Evolutionary conservation across 2,329 filamentous ascomycete species (phyloP), one percentile per base, ranked within the genome.

Genomic region (Lecanicillium sp.): DNA sequence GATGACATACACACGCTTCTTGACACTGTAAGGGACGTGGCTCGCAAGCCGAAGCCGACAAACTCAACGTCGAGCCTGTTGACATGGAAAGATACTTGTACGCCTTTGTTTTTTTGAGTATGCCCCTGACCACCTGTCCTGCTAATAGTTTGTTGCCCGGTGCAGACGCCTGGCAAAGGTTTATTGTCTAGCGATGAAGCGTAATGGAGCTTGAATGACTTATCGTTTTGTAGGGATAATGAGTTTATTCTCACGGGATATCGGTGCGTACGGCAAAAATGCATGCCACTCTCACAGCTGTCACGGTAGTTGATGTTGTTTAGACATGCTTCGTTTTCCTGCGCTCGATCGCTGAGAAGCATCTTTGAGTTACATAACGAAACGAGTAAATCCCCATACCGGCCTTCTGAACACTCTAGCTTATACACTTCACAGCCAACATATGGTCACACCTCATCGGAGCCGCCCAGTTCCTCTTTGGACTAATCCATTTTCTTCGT

Each of bases 391-490:
- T 32, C 11, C 1, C 20, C 7, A 7, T 25, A 11, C 7, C 22
- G 5, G n/a, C 17, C 15, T 20, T 7, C 13, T 17, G 27, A 31
- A 17, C 29, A 11, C 14, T 13, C n/a, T 28, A 19, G n/a, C 11
- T n/a, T 10, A 11, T 6, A 9, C 11, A 13, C 12, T 17, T 19
- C 13, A 22, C 25, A 55, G 51, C 46, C 22, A 56, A 57, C 27
- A 57, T 57, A 10, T 57, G 54, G 54, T 51, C 53, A 4, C 52
- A 56, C 44, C 41, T 54, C 3, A 46, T 56, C 1, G 52, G 52
- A 13, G 46, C 49, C 3, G 17, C 48, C 5, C 44, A 48, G 17
- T 56, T 56, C 33, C 32, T 45, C 11, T 10, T 35, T 19, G 40
- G 42, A 9, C 42, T 52, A 7, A 17, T 40, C n/a, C 31, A 41